Conservation (phyloP, 129 eudicot genomes). For the Helianthus annuus region HanXRQr2.0-SUNRISE NC_035436.2:5670767-5671266, state of each 20-base stretch:
- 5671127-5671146: constrained; percentile 51
- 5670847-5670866: neutral
- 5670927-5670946: constrained; percentile 53
- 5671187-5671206: constrained; percentile 11
- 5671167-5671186: constrained; percentile 33
- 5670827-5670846: neutral
- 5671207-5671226: constrained; percentile 11
- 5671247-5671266: neutral
- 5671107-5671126: constrained; percentile 21
- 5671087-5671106: constrained; percentile 11
- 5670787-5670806: constrained; percentile 6
- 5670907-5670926: neutral
- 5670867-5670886: neutral
- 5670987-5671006: neutral
- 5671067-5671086: constrained; percentile 22
- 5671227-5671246: neutral
- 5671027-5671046: constrained; percentile 2
- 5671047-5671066: constrained; percentile 15
- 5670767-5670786: neutral
- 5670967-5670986: too few relatives aligned
- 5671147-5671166: constrained; percentile 20
- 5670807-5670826: constrained; percentile 7
- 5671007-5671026: constrained; percentile 21
- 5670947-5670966: neutral
- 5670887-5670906: too few relatives aligned